phyloP scores from a whole-genome alignment of 2,329 filamentous ascomycete genomes.

The Pochonia chlamydosporia region DNA sequence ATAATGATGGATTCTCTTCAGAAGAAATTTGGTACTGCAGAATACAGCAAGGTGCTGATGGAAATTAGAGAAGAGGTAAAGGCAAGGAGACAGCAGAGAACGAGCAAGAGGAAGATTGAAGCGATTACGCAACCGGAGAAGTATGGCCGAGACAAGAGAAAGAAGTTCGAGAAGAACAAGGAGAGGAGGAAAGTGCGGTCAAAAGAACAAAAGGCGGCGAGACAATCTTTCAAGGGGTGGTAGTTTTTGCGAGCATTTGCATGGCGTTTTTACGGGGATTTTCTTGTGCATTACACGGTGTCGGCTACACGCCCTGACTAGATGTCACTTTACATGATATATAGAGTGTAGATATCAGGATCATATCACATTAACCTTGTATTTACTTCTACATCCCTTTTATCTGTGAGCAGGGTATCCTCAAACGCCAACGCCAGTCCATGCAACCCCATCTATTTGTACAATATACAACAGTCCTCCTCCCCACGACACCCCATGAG shows the following conservation, averaged over 20 bases:
- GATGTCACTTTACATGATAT: background rate
- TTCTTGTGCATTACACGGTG: background rate
- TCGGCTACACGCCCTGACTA: background rate
- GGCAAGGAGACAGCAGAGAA: conserved; percentile 65
- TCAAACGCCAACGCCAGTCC: conserved; percentile 5
- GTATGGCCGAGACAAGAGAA: conserved; percentile 71
- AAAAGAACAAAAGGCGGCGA: conserved; percentile 62
- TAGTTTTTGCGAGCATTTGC: conserved; percentile 19
- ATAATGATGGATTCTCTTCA: conserved; percentile 79
- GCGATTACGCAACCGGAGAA: conserved; percentile 77
- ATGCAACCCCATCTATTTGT: conserved; percentile 3
- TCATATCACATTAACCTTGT: background rate
- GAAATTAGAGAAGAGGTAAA: conserved; percentile 69
- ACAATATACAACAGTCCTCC: conserved; percentile 4
- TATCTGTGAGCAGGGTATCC: conserved; percentile 2
- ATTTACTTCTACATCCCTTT: background rate
- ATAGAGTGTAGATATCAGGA: background rate
- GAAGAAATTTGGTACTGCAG: conserved; percentile 73
- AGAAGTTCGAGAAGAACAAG: conserved; percentile 79
- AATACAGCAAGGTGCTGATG: conserved; percentile 70
- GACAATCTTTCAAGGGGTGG: conserved; percentile 60
- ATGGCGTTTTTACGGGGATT: conserved; percentile 19
- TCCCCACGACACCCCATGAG: background rate
- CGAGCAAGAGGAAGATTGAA: conserved; percentile 83
- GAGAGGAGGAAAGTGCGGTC: conserved; percentile 75